Percentiles rank a stretch among this genome's conserved stretches.
These are phyloP conservation scores for Gentiana macrophylla DNA, from an alignment of 257 asterid species.

Conservation along the genomic window DNA sequence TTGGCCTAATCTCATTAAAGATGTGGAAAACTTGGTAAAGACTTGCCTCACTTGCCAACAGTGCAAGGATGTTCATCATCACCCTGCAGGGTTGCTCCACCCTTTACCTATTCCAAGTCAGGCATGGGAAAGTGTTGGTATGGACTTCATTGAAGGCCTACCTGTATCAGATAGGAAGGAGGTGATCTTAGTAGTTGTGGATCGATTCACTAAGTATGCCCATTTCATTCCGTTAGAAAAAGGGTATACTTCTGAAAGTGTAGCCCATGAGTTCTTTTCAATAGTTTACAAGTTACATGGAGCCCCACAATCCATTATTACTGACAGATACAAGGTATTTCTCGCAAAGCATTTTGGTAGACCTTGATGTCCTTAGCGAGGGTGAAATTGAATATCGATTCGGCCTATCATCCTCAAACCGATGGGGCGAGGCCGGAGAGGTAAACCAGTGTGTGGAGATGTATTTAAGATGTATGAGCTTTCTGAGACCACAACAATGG, in stretches of 20 bases:
- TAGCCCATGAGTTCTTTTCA: conserved; percentile 1
- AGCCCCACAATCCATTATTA: neutral
- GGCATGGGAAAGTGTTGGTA: too few relatives aligned
- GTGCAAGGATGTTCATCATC: neutral
- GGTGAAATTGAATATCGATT: too few relatives aligned
- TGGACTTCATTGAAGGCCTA: conserved; percentile 4
- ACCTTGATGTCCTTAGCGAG: neutral
- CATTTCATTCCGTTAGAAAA: neutral
- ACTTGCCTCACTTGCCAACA: neutral
- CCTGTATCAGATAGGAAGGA: conserved; percentile 1
- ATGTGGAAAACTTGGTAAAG: neutral
- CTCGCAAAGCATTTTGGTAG: conserved; percentile 2
- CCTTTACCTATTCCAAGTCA: neutral
- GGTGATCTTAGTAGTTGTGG: too few relatives aligned
- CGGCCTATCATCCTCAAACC: too few relatives aligned
- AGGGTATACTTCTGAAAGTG: neutral
- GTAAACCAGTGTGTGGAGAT: too few relatives aligned
- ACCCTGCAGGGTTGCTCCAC: neutral
- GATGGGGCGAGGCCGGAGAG: too few relatives aligned
- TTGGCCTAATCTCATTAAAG: neutral
- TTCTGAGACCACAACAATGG: too few relatives aligned
- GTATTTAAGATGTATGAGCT: too few relatives aligned
- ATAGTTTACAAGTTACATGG: neutral
- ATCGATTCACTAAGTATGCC: neutral
- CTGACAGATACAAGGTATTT: conserved; percentile 2